Conservation (phyloP, 1,284 basidiomycete species). For the Jaminaea rosea region DNA sequence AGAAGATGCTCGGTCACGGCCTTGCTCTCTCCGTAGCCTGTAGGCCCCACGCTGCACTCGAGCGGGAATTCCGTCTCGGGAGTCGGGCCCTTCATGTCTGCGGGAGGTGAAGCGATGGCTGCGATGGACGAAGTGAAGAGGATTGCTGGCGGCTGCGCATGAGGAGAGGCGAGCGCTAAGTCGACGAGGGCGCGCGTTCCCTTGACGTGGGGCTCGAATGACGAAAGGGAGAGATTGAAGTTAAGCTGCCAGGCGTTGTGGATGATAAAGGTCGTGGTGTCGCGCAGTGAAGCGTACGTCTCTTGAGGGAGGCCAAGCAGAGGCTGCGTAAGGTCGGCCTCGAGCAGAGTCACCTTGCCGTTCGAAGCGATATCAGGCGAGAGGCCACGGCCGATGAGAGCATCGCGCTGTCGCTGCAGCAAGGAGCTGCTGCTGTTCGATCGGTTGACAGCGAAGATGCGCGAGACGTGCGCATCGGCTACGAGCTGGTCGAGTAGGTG, state of each 20-base stretch:
- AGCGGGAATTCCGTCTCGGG: not conserved
- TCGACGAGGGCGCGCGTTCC: conserved; percentile 32
- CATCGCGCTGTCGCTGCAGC: conserved; percentile 40
- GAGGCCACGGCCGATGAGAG: conserved; percentile 44
- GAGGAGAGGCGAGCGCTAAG: conserved; percentile 26
- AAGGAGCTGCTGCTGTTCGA: conserved; percentile 9
- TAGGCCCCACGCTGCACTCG: not conserved
- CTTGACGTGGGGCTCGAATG: conserved; percentile 33
- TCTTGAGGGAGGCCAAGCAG: conserved; percentile 16
- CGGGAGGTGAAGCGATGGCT: not conserved
- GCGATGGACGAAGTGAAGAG: not conserved
- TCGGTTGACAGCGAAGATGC: conserved; percentile 47
- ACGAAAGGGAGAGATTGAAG: conserved; percentile 43
- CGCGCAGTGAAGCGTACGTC: not conserved
- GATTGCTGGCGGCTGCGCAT: not conserved
- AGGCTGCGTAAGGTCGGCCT: conserved; percentile 24
- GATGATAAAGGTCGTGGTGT: conserved; percentile 44
- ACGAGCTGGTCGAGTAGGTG: not conserved
- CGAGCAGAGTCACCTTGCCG: conserved; percentile 42
- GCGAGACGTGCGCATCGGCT: conserved; percentile 28
- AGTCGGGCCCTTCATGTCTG: not conserved
- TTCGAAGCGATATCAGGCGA: conserved; percentile 39
- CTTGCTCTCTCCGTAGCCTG: not conserved
- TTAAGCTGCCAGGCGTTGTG: conserved; percentile 49
- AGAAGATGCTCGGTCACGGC: not conserved